These are phyloP conservation scores for Gymnopilus dilepis DNA, from an alignment of 768 basidiomycete species.

Conservation along the genomic window DNA sequence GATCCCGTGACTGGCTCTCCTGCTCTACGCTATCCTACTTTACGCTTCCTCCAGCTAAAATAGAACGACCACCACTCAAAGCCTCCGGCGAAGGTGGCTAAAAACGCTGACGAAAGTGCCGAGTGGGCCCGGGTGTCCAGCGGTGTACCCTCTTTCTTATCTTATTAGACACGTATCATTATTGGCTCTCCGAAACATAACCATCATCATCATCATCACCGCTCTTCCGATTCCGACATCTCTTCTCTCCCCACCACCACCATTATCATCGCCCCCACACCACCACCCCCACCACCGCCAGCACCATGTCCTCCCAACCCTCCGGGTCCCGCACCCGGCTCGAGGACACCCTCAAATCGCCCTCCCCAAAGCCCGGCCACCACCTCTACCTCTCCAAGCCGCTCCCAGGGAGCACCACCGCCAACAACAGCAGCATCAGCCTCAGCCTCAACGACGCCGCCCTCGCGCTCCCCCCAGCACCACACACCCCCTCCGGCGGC, in stretches of 20 bases:
- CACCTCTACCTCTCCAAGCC: conserved; percentile 26
- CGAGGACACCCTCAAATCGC: conserved; percentile 17
- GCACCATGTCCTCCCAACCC: conserved; percentile 3
- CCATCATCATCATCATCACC: too few species aligned
- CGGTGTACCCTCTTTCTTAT: neutral
- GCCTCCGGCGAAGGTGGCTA: neutral
- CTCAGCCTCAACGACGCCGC: conserved; percentile 28
- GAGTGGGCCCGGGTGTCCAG: neutral
- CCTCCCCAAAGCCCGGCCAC: conserved; percentile 17
- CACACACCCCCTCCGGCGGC: conserved; percentile 28
- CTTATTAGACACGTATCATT: neutral
- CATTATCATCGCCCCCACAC: neutral
- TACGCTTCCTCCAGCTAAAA: neutral
- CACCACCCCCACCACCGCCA: conserved; percentile 1
- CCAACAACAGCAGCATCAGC: conserved; percentile 25
- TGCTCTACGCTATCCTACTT: too few species aligned
- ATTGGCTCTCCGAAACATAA: neutral
- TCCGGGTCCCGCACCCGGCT: neutral
- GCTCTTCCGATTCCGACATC: neutral
- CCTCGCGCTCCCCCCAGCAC: conserved; percentile 13
- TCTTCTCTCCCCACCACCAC: neutral
- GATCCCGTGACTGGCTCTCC: neutral
- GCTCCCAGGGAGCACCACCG: too few species aligned
- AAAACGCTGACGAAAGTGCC: conserved; percentile 4
- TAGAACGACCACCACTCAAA: too few species aligned